phyloP scores from a whole-genome alignment of 139 green algal genomes.

The Chlorella ohadii region DNA sequence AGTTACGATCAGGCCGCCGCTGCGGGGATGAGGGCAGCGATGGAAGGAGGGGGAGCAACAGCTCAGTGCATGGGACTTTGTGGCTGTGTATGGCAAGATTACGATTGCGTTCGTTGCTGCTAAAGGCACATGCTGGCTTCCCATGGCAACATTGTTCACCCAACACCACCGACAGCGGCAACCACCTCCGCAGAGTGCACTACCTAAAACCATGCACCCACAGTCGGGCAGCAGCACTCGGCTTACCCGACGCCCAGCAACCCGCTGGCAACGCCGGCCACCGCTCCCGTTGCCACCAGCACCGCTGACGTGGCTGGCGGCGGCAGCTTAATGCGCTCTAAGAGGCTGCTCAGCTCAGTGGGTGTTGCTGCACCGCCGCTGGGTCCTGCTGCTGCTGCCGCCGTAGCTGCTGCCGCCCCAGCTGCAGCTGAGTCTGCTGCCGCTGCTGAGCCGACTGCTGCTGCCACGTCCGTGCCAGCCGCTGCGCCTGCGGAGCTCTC shows the following conservation, averaged over 20 bases:
- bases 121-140: too few relatives aligned
- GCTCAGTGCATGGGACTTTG: too few relatives aligned
- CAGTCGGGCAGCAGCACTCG: background rate
- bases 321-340: background rate
- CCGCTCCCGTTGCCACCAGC: slow-evolving; percentile 53
- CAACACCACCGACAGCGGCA: too few relatives aligned
- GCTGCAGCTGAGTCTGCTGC: background rate
- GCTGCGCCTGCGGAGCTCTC: background rate
- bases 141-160: too few relatives aligned
- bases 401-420: too few relatives aligned
- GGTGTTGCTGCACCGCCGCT: background rate
- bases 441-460: too few relatives aligned
- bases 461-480: background rate
- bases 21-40: background rate
- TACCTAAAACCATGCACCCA: too few relatives aligned
- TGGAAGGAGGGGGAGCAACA: too few relatives aligned
- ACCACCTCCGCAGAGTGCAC: too few relatives aligned
- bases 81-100: too few relatives aligned
- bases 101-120: too few relatives aligned
- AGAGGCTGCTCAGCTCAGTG: background rate
- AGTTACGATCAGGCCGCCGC: slow-evolving; percentile 68
- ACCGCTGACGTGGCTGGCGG: slow-evolving; percentile 32
- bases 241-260: slow-evolving; percentile 66
- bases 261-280: slow-evolving; percentile 73
- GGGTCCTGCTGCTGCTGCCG: background rate